Base-by-base conservation (phyloP, 2,329 filamentous ascomycete genomes). In the Zymoseptoria passerinii region DNA sequence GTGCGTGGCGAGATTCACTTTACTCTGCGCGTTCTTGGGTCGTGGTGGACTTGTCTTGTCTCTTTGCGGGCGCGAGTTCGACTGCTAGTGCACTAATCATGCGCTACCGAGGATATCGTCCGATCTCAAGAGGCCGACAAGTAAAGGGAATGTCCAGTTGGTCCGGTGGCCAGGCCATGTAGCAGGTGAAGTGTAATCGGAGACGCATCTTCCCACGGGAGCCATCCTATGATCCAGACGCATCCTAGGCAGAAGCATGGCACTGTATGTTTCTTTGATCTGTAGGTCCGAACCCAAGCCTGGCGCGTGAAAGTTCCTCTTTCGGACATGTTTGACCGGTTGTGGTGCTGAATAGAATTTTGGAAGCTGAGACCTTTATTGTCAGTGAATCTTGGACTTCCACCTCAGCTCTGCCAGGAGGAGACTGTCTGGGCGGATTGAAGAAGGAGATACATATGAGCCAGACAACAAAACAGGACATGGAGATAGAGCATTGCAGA, bases 271-370 rank as follows among this genome's bases (percentile, higher is more conserved):
- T 44, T 44, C 35, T 44, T 44, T 44, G 35, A 44, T n/a, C 35
- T 10, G 6, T 5, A 44, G 13, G 35, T 16, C 35, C 16, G 13
- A 16, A 16, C 35, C 13, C 35, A 13, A 16, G 35, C 35, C 4
- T 44, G 13, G 35, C 16, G 35, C 16, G 35, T 16, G 35, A 44
- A 16, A n/a, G n/a, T 44, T 44, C 35, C 35, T n/a, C 35, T n/a
- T 44, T 44, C 35, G 35, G 35, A 44, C 5, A 16, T n/a, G 10
- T 57, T 53, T 53, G 52, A 28, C 62, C 61, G 65, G 44, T 63
- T 68, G 61, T 58, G 66, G 65, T 64, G 58, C 61, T 68, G 66
- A 69, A 69, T 69, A 68, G 58, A 58, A 62, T 60, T 60, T 62
- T 57, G 48, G 53, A 50, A 56, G 20, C 28, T 58, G 61, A 63